Base-by-base conservation (phyloP, 139 green algal species). In the Tetraselmis chui region DNA sequence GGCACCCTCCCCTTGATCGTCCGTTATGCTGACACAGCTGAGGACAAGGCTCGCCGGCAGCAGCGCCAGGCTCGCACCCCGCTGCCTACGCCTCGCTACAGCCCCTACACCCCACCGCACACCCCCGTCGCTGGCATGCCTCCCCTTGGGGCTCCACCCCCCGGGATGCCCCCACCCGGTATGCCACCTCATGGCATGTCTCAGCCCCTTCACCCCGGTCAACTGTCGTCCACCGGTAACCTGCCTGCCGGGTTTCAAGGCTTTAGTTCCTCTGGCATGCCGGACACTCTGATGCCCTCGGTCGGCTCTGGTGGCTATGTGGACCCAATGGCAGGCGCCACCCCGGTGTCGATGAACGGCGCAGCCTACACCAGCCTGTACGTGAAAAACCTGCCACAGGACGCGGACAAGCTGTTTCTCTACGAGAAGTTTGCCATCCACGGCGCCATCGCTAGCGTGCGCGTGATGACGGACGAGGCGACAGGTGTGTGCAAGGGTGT, bases 361-460 rank as follows among this genome's bases (percentile, higher is more conserved):
- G 5, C 76, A 2, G 1, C 31, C 30, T 76, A 31, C 22, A 31
- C 59, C 82, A 89, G 84, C 74, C 59, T 94, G 0, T 93, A 93
- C 85, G 85, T 94, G 45, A 93, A 93, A 32, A 88, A 91, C 82
- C 80, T 94, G 31, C 91, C 90, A 1, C 76, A 83, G 2, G 81
- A 88, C 0, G 86, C 87, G 0, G 89, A 92, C 83, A 89, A 91
- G 80, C 85, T 95, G 26, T 94, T 91, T 76, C 77, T 95, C 59
- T 95, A 95, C 29, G 91, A 95, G 84, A 90, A 90, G 75, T 95
- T 95, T 88, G 87, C 91, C 0, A 86, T 83, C 23, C 93, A 89
- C 79, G 89, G 91, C 22, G 84, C 80, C 29, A 92, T 94, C 79
- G 58, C 83, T 23, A 89, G 83, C 67, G 91, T 93, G 31, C 89